Conservation (phyloP, 2,329 filamentous ascomycete genomes). For the Pseudodiploospora longispora region DNA sequence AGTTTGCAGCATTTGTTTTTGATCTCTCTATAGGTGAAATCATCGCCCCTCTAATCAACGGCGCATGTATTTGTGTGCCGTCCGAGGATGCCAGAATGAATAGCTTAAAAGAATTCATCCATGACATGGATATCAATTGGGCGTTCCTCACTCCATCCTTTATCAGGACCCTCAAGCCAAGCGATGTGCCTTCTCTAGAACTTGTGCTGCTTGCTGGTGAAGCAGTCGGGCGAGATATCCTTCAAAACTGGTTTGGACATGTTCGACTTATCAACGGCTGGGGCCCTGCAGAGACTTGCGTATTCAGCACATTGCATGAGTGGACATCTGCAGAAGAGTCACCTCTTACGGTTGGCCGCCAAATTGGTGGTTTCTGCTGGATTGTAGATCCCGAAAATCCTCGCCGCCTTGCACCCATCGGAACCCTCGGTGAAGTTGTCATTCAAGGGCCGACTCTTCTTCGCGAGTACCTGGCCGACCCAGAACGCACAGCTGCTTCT, state of each 20-base stretch:
- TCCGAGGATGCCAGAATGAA: constrained; percentile 3
- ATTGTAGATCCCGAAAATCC: constrained; percentile 5
- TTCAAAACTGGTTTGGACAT: constrained; percentile 2
- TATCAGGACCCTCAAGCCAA: constrained; percentile 1
- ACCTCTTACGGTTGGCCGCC: constrained; percentile 1
- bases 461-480: constrained; percentile 4
- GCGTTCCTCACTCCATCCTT: constrained; percentile 2
- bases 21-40: constrained; percentile 2
- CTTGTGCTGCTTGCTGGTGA: neutral
- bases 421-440: constrained; percentile 4
- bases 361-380: constrained; percentile 5
- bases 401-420: constrained; percentile 2
- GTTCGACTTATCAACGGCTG: constrained; percentile 1
- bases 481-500: neutral
- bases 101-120: neutral
- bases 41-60: constrained; percentile 1
- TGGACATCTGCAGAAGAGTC: neutral
- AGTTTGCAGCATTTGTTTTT: constrained; percentile 5
- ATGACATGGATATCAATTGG: neutral
- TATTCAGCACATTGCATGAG: constrained; percentile 5
- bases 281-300: constrained; percentile 4
- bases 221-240: constrained; percentile 1
- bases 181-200: neutral
- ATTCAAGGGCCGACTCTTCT: constrained; percentile 4
- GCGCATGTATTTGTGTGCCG: constrained; percentile 5